These are phyloP conservation scores for Plenodomus lindquistii DNA, from an alignment of 2,329 filamentous ascomycete genomes.

Conservation along the genomic window DNA sequence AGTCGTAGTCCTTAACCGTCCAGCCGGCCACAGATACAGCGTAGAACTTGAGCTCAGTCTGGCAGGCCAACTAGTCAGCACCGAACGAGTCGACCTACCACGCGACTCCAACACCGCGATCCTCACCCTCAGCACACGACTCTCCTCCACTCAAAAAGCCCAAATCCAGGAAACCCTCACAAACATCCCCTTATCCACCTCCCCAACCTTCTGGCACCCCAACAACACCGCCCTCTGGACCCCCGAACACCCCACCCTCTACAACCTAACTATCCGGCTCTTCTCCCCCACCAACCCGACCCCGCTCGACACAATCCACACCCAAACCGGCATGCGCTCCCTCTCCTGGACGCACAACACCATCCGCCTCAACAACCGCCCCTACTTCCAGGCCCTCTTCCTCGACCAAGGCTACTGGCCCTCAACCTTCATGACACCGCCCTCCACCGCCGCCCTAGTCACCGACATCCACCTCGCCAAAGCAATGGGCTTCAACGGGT, in stretches of 20 bases:
- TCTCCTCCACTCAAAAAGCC: constrained; percentile 49
- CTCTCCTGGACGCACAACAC: constrained; percentile 64
- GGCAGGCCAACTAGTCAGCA: constrained; percentile 54
- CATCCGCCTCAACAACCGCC: constrained; percentile 62
- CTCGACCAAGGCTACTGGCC: constrained; percentile 69
- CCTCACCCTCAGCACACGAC: constrained; percentile 55
- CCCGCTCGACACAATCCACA: constrained; percentile 61
- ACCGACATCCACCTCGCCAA: constrained; percentile 61
- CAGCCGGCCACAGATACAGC: constrained; percentile 51
- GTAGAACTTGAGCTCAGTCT: constrained; percentile 61
- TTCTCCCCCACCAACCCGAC: constrained; percentile 44
- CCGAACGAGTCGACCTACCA: constrained; percentile 49
- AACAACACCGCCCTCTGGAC: constrained; percentile 66
- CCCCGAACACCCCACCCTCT: constrained; percentile 61
- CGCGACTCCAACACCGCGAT: constrained; percentile 55
- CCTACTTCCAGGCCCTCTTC: constrained; percentile 63
- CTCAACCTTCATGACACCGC: constrained; percentile 63
- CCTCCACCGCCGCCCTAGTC: constrained; percentile 52
- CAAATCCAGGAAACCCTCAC: constrained; percentile 43
- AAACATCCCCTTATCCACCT: constrained; percentile 40
- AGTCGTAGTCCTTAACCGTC: constrained; percentile 56
- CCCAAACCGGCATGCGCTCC: constrained; percentile 64
- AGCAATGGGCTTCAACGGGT: constrained; percentile 67
- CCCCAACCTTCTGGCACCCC: constrained; percentile 51
- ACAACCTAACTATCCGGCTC: constrained; percentile 59